A percentile compares a stretch with the other conserved stretches of the same genome.
phyloP scores from a whole-genome alignment of 2,329 filamentous ascomycete species.

The Pyrenophora teres region DNA sequence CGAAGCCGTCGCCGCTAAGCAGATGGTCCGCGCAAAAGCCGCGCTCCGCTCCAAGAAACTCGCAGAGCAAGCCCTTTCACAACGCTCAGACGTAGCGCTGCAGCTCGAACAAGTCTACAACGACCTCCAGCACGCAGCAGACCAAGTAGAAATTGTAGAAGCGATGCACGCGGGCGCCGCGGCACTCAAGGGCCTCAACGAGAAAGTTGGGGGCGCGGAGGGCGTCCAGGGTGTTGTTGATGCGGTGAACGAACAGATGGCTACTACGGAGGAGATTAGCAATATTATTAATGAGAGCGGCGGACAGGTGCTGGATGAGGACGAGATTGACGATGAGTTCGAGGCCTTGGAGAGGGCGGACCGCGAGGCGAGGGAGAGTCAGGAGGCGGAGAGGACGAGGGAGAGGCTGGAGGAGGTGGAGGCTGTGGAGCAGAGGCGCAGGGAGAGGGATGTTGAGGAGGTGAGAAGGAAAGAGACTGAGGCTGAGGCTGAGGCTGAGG shows the following conservation, averaged over 20 bases:
- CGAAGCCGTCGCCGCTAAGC: conserved; percentile 72
- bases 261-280: conserved; percentile 73
- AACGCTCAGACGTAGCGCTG: conserved; percentile 71
- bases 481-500: not conserved
- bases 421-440: conserved; percentile 40
- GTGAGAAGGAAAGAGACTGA: conserved; percentile 41
- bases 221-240: conserved; percentile 77
- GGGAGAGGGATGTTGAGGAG: conserved; percentile 54
- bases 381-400: conserved; percentile 56
- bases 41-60: conserved; percentile 83
- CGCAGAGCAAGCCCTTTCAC: conserved; percentile 72
- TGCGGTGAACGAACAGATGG: conserved; percentile 77
- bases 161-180: conserved; percentile 79
- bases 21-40: conserved; percentile 74
- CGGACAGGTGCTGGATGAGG: conserved; percentile 67
- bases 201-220: conserved; percentile 75
- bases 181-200: conserved; percentile 74
- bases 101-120: conserved; percentile 83
- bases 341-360: conserved; percentile 73
- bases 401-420: conserved; percentile 47
- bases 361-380: conserved; percentile 76
- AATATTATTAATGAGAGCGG: conserved; percentile 70
- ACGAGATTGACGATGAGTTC: conserved; percentile 85
- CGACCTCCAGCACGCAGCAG: conserved; percentile 83
- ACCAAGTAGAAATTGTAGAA: conserved; percentile 80